Evolutionary conservation across 2,329 filamentous ascomycete species (phyloP), one percentile per base, ranked within the genome.

Genomic region (Penicillium paneum): DNA sequence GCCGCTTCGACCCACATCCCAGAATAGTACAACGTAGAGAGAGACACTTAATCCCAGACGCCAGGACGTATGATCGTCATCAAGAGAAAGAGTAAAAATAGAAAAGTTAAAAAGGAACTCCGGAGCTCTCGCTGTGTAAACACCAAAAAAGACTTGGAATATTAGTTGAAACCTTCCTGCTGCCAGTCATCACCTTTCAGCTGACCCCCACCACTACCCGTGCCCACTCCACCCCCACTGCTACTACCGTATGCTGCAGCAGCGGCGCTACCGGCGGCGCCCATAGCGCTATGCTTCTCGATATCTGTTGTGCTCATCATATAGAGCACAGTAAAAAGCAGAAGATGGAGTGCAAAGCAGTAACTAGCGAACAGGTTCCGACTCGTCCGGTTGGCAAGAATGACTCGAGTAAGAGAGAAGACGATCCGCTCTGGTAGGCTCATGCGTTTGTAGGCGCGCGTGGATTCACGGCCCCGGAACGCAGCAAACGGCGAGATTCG

Each of bases 401-500:
- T 90, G 77, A 96, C 90, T 53, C 91, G 83, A 43, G 93, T 96
- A 49, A 97, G 82, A 32, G 91, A 92, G 74, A 96, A 96, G 4
- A 99, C 88, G 44, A 91, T 84, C 36, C 94, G 82, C 74, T 99
- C 94, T 0, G 92, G 91, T 8, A 97, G 77, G 66, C 87, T 93
- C 91, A 99, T 96, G 39, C 92, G 85, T 67, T 91, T 91, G 73
- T 96, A 92, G 1, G 93, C 94, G 44, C 95, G 82, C 7, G 91
- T 88, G 35, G 89, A 92, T 76, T 99, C 95, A 48, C 93, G 84
- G n/a, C 93, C 92, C 41, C 93, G 83, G 77, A 99, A 99, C 3
- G 91, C 91, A 26, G 93, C 92, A 71, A 99, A 99, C 0, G 94
- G 94, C 11, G 91, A 96, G 45, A 99, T 88, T 67, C 94, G 96